Percentiles rank a stretch among this genome's conserved stretches.
phyloP scores from a whole-genome alignment of 768 basidiomycete genomes.

The Coprinopsis sp. region DNA sequence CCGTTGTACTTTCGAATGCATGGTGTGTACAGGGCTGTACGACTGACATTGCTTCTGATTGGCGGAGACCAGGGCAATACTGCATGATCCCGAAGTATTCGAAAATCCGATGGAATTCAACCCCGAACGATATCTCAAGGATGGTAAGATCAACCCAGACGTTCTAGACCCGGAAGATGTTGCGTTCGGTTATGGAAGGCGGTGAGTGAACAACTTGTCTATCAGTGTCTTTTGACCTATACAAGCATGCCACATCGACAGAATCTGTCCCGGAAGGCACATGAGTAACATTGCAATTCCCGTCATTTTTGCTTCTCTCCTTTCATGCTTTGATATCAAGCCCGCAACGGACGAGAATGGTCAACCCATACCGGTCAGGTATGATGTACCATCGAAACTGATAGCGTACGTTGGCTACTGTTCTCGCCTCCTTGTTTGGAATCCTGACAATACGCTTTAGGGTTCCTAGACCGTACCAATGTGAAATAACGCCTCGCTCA shows the following conservation, averaged over 20 bases:
- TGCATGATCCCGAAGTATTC: conserved; percentile 27
- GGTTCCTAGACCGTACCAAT: no score
- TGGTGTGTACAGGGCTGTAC: no score
- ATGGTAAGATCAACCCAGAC: conserved; percentile 11
- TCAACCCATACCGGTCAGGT: neutral
- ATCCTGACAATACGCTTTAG: no score
- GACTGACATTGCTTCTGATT: no score
- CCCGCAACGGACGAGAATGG: conserved; percentile 11
- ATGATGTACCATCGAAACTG: no score
- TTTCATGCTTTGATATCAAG: conserved; percentile 17
- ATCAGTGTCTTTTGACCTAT: neutral
- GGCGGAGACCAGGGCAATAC: conserved; percentile 18
- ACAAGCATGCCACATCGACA: no score
- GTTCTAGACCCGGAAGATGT: conserved; percentile 6
- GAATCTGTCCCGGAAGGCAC: conserved; percentile 23
- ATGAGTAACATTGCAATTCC: conserved; percentile 18
- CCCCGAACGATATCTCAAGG: conserved; percentile 24
- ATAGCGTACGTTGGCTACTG: no score
- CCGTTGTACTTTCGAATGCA: no score
- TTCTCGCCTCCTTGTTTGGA: no score
- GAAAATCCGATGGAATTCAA: conserved; percentile 28
- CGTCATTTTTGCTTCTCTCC: conserved; percentile 15
- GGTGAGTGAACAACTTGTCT: conserved; percentile 2
- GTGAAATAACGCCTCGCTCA: no score
- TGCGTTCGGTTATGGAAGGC: conserved; percentile 17